Percentiles rank a stretch among this genome's conserved stretches.
phyloP scores from a whole-genome alignment of 2,329 filamentous ascomycete genomes.

The Coccinonectria pachysandricola region DNA sequence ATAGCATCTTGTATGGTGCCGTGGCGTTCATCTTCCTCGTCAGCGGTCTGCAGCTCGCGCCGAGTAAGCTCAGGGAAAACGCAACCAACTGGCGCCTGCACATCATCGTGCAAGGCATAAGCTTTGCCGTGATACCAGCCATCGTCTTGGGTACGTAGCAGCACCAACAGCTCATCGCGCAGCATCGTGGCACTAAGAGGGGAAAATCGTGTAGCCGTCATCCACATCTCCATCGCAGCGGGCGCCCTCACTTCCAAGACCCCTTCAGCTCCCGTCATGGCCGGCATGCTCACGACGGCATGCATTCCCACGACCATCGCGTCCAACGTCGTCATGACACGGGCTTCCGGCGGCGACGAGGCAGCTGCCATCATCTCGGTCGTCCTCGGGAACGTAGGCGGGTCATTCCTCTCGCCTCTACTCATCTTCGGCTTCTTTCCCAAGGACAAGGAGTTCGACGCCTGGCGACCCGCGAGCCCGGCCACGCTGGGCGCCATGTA shows the following conservation, averaged over 20 bases:
- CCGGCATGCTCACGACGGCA: conserved; percentile 57
- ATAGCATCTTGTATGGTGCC: conserved; percentile 56
- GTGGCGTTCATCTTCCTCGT: conserved; percentile 62
- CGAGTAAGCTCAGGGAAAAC: conserved; percentile 49
- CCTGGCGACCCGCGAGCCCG: conserved; percentile 43
- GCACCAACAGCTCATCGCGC: too few species aligned
- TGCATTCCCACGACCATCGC: conserved; percentile 63
- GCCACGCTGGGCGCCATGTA: conserved; percentile 52
- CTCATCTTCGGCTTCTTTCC: conserved; percentile 53
- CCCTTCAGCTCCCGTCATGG: conserved; percentile 54
- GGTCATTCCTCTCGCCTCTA: conserved; percentile 56
- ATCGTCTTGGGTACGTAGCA: conserved; percentile 42
- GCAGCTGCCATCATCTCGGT: conserved; percentile 58
- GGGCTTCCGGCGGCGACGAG: conserved; percentile 57
- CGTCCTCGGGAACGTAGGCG: conserved; percentile 58
- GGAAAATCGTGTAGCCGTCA: too few species aligned
- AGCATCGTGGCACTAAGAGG: too few species aligned
- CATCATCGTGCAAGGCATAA: conserved; percentile 54
- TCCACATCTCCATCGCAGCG: conserved; percentile 37
- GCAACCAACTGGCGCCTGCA: conserved; percentile 59
- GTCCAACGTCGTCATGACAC: conserved; percentile 66
- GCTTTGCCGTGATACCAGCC: conserved; percentile 55
- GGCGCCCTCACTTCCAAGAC: conserved; percentile 39
- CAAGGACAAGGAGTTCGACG: conserved; percentile 39
- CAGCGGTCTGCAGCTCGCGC: conserved; percentile 58